Evolutionary conservation across 768 basidiomycete species (phyloP), one percentile per base, ranked within the genome.

Genomic region (Boletus sp.): DNA sequence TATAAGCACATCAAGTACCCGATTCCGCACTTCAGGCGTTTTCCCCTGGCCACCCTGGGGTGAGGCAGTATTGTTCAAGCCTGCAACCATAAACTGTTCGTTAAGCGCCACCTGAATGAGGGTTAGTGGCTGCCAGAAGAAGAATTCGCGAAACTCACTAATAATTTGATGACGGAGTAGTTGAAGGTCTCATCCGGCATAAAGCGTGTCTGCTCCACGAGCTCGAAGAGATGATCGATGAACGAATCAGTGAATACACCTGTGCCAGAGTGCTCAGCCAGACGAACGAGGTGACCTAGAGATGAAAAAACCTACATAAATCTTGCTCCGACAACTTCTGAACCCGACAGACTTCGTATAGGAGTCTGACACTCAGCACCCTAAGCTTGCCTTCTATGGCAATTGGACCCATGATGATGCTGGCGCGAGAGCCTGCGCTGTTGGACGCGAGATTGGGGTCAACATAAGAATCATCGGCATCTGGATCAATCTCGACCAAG

Each of bases 81-180:
- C 82, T 0, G 90, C 85, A 6, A 98, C 93, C 96, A 99, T 99
- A 73, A 96, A 99, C 71, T 98, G 95, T 68, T 99, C 96, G 65
- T 98, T 99, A 30, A 99, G 77, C 0, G 94, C 87, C 32, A 94
- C 87, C 93, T 95, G 63, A 4, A 13, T n/a, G 32, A 48, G 46
- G 25, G 37, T 65, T 30, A 70, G 49, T 38, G 32, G 33, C 32
- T 17, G 41, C 5, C 17, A 30, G 23, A 40, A 25, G 30, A 10
- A 50, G 47, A 14, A 46, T 34, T 52, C 21, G 47, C 9, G 19
- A 17, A 70, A 14, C 88, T 68, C 63, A 95, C 95, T 57, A 98
- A 85, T 33, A 98, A 78, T 67, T 95, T 95, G 70, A 99, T 95
- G 35, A 98, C 87, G 1, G 90, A 86, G 68, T 98, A 98, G 65